Conservation (phyloP, 805 yeast genomes). For the Candida xyloterini region DNA sequence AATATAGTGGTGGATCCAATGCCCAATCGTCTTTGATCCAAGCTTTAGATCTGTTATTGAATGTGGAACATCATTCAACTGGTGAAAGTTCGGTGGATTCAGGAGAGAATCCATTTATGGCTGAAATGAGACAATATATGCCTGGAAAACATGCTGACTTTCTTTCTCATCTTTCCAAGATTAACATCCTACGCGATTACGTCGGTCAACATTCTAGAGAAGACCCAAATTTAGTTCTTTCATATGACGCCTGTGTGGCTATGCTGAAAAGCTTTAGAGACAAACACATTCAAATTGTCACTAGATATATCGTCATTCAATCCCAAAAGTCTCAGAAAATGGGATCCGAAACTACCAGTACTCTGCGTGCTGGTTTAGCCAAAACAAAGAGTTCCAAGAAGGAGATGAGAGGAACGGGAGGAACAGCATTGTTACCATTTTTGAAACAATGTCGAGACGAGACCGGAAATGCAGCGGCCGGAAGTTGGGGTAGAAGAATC, state of each 20-base stretch:
- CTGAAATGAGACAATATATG: conserved; percentile 87
- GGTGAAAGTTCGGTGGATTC: conserved; percentile 38
- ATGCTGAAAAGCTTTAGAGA: conserved; percentile 87
- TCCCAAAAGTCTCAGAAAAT: conserved; percentile 54
- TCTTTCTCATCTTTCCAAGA: conserved; percentile 54
- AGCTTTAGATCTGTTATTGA: conserved; percentile 72
- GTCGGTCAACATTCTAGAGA: conserved; percentile 43
- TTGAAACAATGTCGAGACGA: conserved; percentile 95
- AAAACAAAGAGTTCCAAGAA: conserved; percentile 39
- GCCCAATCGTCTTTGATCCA: conserved; percentile 92
- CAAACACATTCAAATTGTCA: conserved; percentile 89
- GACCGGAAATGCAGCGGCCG: conserved; percentile 91
- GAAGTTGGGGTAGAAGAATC: conserved; percentile 82
- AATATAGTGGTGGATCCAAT: conserved; percentile 86
- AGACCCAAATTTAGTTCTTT: conserved; percentile 56
- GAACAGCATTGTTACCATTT: conserved; percentile 87
- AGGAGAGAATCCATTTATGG: conserved; percentile 51
- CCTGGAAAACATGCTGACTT: conserved; percentile 83
- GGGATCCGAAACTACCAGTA: conserved; percentile 48
- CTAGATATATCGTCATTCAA: conserved; percentile 80
- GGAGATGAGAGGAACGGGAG: conserved; percentile 85
- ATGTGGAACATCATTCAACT: conserved; percentile 75
- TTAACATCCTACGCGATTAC: conserved; percentile 60
- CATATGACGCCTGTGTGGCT: conserved; percentile 87
- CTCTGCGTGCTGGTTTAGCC: conserved; percentile 66